phyloP scores from a whole-genome alignment of 106 monocot genomes.

The Gastrodia elata region DNA sequence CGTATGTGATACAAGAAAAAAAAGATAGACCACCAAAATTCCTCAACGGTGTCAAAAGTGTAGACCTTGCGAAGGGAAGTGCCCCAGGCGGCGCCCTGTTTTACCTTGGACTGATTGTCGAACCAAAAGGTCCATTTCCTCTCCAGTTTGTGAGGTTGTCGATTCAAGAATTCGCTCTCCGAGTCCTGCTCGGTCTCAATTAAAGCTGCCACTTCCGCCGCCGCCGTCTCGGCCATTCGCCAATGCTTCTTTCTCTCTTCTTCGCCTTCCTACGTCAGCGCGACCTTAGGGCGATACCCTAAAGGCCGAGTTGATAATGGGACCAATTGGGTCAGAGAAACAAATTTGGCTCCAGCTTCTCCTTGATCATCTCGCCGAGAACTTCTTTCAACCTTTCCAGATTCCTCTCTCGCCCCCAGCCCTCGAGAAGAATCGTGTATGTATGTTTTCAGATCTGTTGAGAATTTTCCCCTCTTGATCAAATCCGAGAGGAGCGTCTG shows the following conservation, averaged over 20 bases:
- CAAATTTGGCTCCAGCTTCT: constrained; percentile 59
- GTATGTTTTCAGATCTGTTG: constrained; percentile 56
- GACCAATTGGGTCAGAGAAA: too few species aligned
- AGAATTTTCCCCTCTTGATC: constrained; percentile 46
- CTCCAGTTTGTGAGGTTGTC: constrained; percentile 53
- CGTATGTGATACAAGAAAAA: neutral
- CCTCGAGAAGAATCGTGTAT: constrained; percentile 82
- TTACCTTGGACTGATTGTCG: constrained; percentile 81
- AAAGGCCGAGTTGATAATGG: too few species aligned
- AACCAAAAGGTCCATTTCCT: constrained; percentile 99
- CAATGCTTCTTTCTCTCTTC: neutral
- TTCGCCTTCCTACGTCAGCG: neutral
- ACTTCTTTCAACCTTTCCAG: constrained; percentile 36
- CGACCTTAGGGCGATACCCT: neutral
- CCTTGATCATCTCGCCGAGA: constrained; percentile 53
- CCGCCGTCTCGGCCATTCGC: constrained; percentile 1
- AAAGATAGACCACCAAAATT: constrained; percentile 78
- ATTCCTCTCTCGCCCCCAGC: constrained; percentile 55
- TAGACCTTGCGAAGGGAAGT: constrained; percentile 58
- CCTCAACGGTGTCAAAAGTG: constrained; percentile 94
- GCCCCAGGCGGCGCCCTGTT: constrained; percentile 95
- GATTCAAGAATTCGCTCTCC: constrained; percentile 1
- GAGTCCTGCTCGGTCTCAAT: neutral
- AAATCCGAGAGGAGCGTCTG: constrained; percentile 50
- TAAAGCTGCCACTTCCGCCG: constrained; percentile 18